Percentiles rank a stretch among this genome's conserved stretches.
These are phyloP conservation scores for Xylaria longipes DNA, from an alignment of 495 filamentous ascomycete genomes.

Conservation along the genomic window DNA sequence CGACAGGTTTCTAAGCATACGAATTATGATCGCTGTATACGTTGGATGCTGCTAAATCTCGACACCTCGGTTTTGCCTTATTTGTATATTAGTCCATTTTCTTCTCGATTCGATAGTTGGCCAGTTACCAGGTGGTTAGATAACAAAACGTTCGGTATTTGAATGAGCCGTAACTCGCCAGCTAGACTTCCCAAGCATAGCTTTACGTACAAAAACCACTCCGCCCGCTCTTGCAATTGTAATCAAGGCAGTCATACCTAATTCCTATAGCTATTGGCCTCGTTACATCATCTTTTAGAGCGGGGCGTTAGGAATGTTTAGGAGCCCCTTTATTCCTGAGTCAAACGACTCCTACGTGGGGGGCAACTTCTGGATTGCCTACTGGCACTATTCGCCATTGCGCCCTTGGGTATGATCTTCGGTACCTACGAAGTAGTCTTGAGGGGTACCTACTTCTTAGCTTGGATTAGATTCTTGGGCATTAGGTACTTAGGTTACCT, in stretches of 20 bases:
- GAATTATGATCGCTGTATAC: background rate
- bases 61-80: background rate
- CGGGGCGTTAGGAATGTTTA: background rate
- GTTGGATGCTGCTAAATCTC: background rate
- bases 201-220: background rate
- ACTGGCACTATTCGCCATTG: background rate
- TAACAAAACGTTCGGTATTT: too few species aligned
- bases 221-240: background rate
- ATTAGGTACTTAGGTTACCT: too few species aligned
- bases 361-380: background rate
- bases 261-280: too few species aligned
- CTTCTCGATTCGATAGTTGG: background rate
- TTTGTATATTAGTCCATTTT: background rate
- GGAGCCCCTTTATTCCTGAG: background rate
- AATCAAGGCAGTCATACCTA: background rate
- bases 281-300: background rate
- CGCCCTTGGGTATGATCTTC: background rate
- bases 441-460: background rate
- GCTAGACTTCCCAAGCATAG: background rate
- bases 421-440: background rate
- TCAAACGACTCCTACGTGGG: background rate
- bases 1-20: background rate
- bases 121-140: background rate
- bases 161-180: background rate
- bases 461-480: background rate